Conservation (phyloP, 805 yeast genomes). For the Myxozyma monticola region DNA sequence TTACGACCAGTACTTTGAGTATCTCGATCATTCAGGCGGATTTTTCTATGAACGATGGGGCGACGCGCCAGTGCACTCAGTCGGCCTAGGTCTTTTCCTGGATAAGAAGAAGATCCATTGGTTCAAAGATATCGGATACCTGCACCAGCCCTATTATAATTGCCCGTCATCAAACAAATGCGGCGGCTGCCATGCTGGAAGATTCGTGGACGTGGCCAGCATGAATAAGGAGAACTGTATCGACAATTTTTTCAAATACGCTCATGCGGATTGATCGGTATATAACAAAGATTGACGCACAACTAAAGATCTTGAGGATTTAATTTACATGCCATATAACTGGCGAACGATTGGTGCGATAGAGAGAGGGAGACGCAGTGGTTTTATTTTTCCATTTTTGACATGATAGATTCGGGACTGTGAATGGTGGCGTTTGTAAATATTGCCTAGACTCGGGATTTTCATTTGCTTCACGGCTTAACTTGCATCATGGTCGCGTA, state of each 20-base stretch:
- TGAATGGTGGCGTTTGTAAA: too few relatives aligned
- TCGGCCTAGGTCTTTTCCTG: constrained; percentile 72
- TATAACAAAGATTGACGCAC: too few relatives aligned
- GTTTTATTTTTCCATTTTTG: too few relatives aligned
- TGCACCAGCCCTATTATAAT: constrained; percentile 70
- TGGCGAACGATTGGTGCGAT: too few relatives aligned
- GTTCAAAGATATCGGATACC: constrained; percentile 83
- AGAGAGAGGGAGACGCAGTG: too few relatives aligned
- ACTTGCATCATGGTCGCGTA: too few relatives aligned
- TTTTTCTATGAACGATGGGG: constrained; percentile 94
- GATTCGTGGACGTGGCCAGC: constrained; percentile 53
- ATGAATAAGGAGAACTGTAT: constrained; percentile 72
- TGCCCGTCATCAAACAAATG: constrained; percentile 67
- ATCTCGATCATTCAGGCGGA: constrained; percentile 69
- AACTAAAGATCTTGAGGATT: too few relatives aligned
- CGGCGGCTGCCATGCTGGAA: constrained; percentile 53
- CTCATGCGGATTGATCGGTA: constrained; percentile 24
- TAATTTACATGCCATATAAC: too few relatives aligned
- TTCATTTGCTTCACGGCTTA: too few relatives aligned
- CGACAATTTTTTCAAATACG: constrained; percentile 61
- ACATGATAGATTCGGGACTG: too few relatives aligned
- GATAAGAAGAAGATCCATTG: constrained; percentile 70
- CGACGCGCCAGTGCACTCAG: constrained; percentile 85
- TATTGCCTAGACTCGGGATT: too few relatives aligned
- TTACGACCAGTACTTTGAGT: constrained; percentile 62